Base-by-base conservation (phyloP, 2,329 filamentous ascomycete genomes). In the Chalaropsis ovoidea region DNA sequence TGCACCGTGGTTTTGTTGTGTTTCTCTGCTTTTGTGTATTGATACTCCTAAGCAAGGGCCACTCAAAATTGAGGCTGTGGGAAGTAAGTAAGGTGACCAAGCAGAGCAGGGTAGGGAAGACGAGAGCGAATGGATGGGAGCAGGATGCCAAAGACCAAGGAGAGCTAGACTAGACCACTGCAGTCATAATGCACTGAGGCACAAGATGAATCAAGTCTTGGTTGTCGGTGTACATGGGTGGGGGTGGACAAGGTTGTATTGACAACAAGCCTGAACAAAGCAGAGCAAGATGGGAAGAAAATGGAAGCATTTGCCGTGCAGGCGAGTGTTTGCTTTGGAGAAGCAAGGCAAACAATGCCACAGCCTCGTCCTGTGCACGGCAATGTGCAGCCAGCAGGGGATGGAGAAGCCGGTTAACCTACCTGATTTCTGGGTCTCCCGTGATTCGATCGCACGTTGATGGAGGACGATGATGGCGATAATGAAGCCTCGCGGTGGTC, bases 251-350 rank as follows among this genome's bases (percentile, higher is more conserved):
- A 27, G 11, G 47, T 52, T 52, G 47, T 52, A 27, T 52, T 52
- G 47, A 52, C 47, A 52, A 52, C 47, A 52, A 52, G 47, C 22
- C 47, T 52, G 15, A 19, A 52, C 47, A 52, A 52, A 13, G 15
- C 47, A 27, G 15, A 15, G 19, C 54, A 58, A n/a, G 27, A 35
- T 58, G 27, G 27, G 27, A 58, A 58, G 24, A 58, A 58, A 54
- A 35, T 24, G 54, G 54, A 58, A 58, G 54, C 54, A 58, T 58
- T 58, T 58, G 54, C 54, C 54, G 54, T 39, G 54, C 11, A n/a
- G 5, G 31, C 54, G 4, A 35, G 17, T 35, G 54, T 58, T 58
- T 58, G 54, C 27, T 35, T n/a, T 17, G 54, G 13, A 19, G 27
- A 19, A 19, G 1, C 31, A 17, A 39, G 24, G 54, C 54, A 58